Evolutionary conservation across 73 alveolate genomes (phyloP).

Genomic region (Paramecium sexaurelia): DNA sequence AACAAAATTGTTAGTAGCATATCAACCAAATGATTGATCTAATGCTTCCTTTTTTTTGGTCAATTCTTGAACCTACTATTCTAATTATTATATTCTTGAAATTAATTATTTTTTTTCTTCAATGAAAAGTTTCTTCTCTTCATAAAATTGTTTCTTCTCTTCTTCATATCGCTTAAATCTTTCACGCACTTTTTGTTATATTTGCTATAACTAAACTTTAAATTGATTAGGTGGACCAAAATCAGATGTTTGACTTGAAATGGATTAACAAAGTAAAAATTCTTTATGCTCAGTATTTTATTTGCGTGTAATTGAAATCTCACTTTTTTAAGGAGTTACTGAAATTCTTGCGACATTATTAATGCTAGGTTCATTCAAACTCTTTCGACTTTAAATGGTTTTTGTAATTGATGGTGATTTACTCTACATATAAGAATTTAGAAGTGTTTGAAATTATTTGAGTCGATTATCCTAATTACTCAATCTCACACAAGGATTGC

Average conservation of each 20-base stretch:
- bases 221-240: background rate
- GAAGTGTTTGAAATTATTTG: background rate
- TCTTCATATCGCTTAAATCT: background rate
- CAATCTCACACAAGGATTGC: background rate
- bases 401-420: background rate
- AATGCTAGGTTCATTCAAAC: background rate
- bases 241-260: slow-evolving; percentile 14
- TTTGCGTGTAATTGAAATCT: background rate
- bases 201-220: background rate
- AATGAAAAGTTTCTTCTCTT: background rate
- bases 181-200: background rate
- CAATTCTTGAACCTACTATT: background rate
- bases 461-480: background rate
- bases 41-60: background rate
- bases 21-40: slow-evolving; percentile 42
- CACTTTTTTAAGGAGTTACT: slow-evolving; percentile 7
- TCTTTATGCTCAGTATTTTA: slow-evolving; percentile 35
- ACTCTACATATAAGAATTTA: background rate
- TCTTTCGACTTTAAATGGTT: background rate
- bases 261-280: background rate
- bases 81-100: background rate
- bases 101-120: background rate
- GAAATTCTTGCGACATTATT: background rate
- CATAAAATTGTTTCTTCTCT: background rate
- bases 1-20: background rate